These are phyloP conservation scores for Gossypium ekmanianum DNA, from an alignment of 345 rosid genomes.

Conservation along the genomic window DNA sequence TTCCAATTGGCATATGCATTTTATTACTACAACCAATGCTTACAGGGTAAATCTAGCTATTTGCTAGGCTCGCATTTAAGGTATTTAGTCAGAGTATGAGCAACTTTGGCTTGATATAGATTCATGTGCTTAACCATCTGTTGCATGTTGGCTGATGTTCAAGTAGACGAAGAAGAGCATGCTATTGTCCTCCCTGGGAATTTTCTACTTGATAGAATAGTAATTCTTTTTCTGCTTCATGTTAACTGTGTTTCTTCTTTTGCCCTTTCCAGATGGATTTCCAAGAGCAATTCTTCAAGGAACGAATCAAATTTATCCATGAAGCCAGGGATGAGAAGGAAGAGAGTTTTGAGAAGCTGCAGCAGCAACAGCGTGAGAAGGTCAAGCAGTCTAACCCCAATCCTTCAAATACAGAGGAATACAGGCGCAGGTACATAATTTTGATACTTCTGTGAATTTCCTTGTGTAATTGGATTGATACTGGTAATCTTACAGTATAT, in stretches of 20 bases:
- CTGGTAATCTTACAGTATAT: too few species aligned
- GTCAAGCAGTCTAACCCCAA: constrained; percentile 41
- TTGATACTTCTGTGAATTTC: neutral
- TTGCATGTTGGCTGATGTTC: neutral
- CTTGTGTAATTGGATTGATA: neutral
- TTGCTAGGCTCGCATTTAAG: neutral
- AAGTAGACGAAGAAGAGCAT: neutral
- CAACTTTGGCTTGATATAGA: neutral
- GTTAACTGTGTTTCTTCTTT: neutral
- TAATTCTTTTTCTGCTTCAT: neutral
- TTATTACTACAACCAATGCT: neutral
- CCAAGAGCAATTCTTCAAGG: constrained; percentile 73
- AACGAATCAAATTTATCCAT: constrained; percentile 42
- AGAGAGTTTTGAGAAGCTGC: constrained; percentile 73
- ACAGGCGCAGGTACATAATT: constrained; percentile 41
- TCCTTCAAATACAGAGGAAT: constrained; percentile 39
- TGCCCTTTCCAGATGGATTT: constrained; percentile 51
- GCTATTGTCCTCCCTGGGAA: neutral
- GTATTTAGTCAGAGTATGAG: neutral
- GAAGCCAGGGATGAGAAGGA: constrained; percentile 51
- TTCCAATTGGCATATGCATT: neutral
- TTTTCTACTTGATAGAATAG: neutral
- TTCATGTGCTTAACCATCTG: neutral
- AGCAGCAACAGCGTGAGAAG: constrained; percentile 66
- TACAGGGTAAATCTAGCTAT: neutral